A percentile compares a stretch with the other conserved stretches of the same genome.
These are phyloP conservation scores for Kodamaea fukazawae DNA, from an alignment of 805 yeast species.

Conservation along the genomic window DNA sequence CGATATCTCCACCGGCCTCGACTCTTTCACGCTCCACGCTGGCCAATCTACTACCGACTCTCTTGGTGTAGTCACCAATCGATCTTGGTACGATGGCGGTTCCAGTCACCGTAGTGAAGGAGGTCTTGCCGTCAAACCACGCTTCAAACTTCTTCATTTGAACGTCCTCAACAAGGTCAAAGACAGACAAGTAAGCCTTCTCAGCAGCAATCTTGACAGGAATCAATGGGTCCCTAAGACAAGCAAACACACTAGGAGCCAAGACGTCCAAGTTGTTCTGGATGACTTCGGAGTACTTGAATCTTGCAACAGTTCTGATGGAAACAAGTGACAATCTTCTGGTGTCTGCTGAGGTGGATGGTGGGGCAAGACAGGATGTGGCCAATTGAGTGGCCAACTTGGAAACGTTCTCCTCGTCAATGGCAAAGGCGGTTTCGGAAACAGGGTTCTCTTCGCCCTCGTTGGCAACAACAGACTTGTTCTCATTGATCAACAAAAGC, in stretches of 20 bases:
- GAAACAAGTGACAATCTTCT: slow-evolving; percentile 77
- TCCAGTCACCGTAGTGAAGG: slow-evolving; percentile 45
- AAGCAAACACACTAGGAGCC: slow-evolving; percentile 72
- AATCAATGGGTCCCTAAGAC: slow-evolving; percentile 83
- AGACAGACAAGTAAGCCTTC: slow-evolving; percentile 74
- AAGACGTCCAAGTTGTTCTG: slow-evolving; percentile 53
- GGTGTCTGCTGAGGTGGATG: slow-evolving; percentile 65
- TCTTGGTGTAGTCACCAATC: slow-evolving; percentile 80
- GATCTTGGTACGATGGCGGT: slow-evolving; percentile 60
- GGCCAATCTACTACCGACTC: slow-evolving; percentile 88
- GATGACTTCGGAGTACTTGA: slow-evolving; percentile 49
- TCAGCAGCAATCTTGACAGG: slow-evolving; percentile 95
- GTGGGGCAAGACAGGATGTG: slow-evolving; percentile 49
- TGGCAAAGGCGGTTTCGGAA: slow-evolving; percentile 27
- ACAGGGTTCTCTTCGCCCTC: slow-evolving; percentile 11
- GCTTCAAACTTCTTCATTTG: slow-evolving; percentile 48
- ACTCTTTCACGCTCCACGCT: slow-evolving; percentile 83
- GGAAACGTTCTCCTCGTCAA: slow-evolving; percentile 41
- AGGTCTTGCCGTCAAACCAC: slow-evolving; percentile 57
- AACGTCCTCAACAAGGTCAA: slow-evolving; percentile 68
- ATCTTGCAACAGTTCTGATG: slow-evolving; percentile 69
- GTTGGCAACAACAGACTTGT: slow-evolving; percentile 20
- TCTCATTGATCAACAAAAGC: slow-evolving; percentile 50
- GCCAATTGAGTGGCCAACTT: slow-evolving; percentile 52
- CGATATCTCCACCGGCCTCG: slow-evolving; percentile 87